phyloP scores from a whole-genome alignment of 2,329 filamentous ascomycete species.

The Colletotrichum limetticola region DNA sequence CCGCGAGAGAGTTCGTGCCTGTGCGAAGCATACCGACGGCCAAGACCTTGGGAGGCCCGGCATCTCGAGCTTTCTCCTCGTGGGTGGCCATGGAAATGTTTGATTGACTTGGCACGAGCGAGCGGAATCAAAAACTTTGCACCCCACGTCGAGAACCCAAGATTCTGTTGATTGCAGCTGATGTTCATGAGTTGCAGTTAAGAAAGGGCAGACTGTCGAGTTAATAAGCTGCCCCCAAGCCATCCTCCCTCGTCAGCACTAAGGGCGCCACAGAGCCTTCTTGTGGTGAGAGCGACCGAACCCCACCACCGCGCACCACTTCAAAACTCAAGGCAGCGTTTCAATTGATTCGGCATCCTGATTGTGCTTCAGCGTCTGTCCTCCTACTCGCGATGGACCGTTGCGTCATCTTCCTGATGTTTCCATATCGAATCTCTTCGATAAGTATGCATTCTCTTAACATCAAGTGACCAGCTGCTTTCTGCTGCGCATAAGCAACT shows the following conservation, averaged over 20 bases:
- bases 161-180: neutral
- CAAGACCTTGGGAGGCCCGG: slow-evolving; percentile 25
- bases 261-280: neutral
- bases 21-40: slow-evolving; percentile 35
- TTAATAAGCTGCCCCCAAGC: too few relatives aligned
- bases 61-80: neutral
- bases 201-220: too few relatives aligned
- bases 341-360: neutral
- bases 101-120: neutral
- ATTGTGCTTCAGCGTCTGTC: neutral
- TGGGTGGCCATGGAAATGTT: slow-evolving; percentile 8
- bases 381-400: neutral
- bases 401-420: neutral
- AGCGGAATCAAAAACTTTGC: neutral
- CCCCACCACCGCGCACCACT: neutral
- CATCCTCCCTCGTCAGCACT: neutral
- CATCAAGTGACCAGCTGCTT: neutral
- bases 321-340: neutral
- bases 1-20: slow-evolving; percentile 30
- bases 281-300: neutral
- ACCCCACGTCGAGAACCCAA: neutral
- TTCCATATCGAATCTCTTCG: neutral
- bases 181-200: too few relatives aligned
- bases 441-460: neutral
- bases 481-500: slow-evolving; percentile 36